These are phyloP conservation scores for Teratosphaeria epicoccoides DNA, from an alignment of 2,329 filamentous ascomycete species.

Conservation along the genomic window DNA sequence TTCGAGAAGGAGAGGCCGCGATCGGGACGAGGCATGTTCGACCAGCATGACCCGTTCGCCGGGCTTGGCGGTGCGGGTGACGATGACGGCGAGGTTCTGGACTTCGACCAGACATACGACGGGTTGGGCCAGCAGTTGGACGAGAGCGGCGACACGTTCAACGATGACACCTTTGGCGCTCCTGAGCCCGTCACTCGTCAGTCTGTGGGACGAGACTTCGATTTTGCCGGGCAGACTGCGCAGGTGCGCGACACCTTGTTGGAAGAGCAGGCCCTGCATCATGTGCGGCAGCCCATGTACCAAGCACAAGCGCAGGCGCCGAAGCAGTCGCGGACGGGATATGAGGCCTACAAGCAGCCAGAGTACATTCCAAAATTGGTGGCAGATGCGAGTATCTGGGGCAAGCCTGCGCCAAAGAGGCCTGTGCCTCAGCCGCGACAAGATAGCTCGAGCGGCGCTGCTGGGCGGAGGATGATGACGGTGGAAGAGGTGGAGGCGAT, in stretches of 20 bases:
- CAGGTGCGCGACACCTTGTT: conserved; percentile 76
- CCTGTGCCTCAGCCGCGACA: conserved; percentile 19
- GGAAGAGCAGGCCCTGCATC: conserved; percentile 80
- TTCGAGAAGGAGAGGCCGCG: conserved; percentile 50
- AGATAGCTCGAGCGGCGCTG: conserved; percentile 17
- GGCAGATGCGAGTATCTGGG: conserved; percentile 90
- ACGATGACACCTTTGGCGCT: conserved; percentile 80
- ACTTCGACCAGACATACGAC: conserved; percentile 97
- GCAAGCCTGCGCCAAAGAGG: conserved; percentile 53
- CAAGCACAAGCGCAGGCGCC: conserved; percentile 39
- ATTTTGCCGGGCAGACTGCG: conserved; percentile 90
- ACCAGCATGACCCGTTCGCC: conserved; percentile 72
- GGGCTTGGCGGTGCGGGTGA: conserved; percentile 51
- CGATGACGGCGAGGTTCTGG: conserved; percentile 51
- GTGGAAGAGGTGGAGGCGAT: conserved; percentile 93
- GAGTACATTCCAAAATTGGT: conserved; percentile 82
- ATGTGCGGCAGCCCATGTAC: conserved; percentile 48
- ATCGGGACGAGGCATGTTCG: conserved; percentile 55
- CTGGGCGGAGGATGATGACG: conserved; percentile 74
- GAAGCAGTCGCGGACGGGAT: conserved; percentile 66
- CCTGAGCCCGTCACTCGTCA: conserved; percentile 37
- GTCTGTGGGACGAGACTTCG: conserved; percentile 79
- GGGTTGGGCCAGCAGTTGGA: conserved; percentile 83
- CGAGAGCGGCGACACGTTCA: conserved; percentile 87
- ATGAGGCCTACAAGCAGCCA: conserved; percentile 80